A percentile compares a stretch with the other conserved stretches of the same genome.
These are phyloP conservation scores for Globisporangium spiculum DNA, from an alignment of 352 stramenopile species.

Conservation along the genomic window DNA sequence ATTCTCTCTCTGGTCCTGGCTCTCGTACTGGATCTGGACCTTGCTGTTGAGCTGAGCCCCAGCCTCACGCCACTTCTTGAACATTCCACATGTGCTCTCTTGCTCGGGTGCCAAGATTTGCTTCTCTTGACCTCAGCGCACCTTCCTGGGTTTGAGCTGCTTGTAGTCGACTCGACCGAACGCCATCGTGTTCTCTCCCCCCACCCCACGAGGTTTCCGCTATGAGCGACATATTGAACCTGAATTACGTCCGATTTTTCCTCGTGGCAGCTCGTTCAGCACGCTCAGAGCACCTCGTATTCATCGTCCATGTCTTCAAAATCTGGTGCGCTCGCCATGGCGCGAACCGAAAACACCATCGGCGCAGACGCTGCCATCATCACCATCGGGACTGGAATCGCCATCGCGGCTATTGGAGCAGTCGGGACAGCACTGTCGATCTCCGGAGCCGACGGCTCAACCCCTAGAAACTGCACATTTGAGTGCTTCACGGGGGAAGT, in stretches of 20 bases:
- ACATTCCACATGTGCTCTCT: slow-evolving; percentile 1
- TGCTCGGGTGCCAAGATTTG: background rate
- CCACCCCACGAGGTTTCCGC: background rate
- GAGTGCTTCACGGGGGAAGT: slow-evolving; percentile 16
- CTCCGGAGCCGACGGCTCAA: slow-evolving; percentile 20
- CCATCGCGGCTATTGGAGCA: slow-evolving; percentile 18
- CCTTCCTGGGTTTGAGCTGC: background rate
- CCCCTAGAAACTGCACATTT: slow-evolving; percentile 15
- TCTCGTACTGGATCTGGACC: background rate
- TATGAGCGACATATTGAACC: background rate
- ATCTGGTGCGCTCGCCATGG: slow-evolving; percentile 17
- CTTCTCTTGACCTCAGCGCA: background rate
- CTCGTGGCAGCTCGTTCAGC: background rate
- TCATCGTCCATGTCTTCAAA: slow-evolving; percentile 23
- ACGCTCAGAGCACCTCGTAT: background rate
- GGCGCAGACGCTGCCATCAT: slow-evolving; percentile 13
- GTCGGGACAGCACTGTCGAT: slow-evolving; percentile 15
- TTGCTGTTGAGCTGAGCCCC: background rate
- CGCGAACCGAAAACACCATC: slow-evolving; percentile 15
- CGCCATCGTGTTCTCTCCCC: background rate
- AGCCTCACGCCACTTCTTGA: background rate
- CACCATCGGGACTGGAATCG: slow-evolving; percentile 10
- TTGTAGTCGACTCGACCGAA: background rate
- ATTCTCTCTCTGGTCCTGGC: background rate
- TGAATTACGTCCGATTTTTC: background rate